Conservation (phyloP, 1,284 basidiomycete genomes). For the Mycosarcoma maydis region DNA sequence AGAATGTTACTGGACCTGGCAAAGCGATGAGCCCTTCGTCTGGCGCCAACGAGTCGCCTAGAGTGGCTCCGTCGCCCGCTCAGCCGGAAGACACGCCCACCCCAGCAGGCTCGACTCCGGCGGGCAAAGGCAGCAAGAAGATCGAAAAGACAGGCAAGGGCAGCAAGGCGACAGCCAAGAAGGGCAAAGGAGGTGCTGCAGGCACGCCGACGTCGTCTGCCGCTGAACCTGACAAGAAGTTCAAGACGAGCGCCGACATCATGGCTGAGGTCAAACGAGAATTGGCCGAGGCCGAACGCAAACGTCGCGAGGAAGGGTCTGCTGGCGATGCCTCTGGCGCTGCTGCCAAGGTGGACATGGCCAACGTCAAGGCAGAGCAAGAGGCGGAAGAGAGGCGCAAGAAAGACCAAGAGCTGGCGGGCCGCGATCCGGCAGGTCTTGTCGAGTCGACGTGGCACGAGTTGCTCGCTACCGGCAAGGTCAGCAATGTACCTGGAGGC, state of each 20-base stretch:
- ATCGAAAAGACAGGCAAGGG: slow-evolving; percentile 33
- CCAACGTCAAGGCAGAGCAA: slow-evolving; percentile 43
- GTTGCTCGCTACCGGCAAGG: slow-evolving; percentile 31
- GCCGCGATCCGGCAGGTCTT: slow-evolving; percentile 45
- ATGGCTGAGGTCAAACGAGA: slow-evolving; percentile 63
- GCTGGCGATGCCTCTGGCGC: slow-evolving; percentile 18
- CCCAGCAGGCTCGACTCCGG: slow-evolving; percentile 47
- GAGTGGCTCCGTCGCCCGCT: slow-evolving; percentile 42
- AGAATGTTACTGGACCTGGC: slow-evolving; percentile 24
- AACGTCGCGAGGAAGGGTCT: slow-evolving; percentile 39
- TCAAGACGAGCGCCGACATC: slow-evolving; percentile 60
- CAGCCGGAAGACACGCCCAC: slow-evolving; percentile 43
- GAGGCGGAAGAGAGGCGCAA: slow-evolving; percentile 44
- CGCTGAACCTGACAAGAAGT: slow-evolving; percentile 45
- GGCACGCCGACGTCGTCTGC: slow-evolving; percentile 46
- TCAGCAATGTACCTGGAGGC: slow-evolving; percentile 15
- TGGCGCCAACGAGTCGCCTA: slow-evolving; percentile 47
- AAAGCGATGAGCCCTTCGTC: slow-evolving; percentile 35
- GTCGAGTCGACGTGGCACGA: slow-evolving; percentile 56
- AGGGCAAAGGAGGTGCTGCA: slow-evolving; percentile 37
- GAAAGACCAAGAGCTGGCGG: slow-evolving; percentile 39
- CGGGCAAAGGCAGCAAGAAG: slow-evolving; percentile 49
- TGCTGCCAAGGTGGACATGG: slow-evolving; percentile 30
- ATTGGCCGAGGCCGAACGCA: slow-evolving; percentile 54
- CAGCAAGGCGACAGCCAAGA: slow-evolving; percentile 37